Conservation (phyloP, 345 rosid species). For the Arabidopsis suecica region DNA sequence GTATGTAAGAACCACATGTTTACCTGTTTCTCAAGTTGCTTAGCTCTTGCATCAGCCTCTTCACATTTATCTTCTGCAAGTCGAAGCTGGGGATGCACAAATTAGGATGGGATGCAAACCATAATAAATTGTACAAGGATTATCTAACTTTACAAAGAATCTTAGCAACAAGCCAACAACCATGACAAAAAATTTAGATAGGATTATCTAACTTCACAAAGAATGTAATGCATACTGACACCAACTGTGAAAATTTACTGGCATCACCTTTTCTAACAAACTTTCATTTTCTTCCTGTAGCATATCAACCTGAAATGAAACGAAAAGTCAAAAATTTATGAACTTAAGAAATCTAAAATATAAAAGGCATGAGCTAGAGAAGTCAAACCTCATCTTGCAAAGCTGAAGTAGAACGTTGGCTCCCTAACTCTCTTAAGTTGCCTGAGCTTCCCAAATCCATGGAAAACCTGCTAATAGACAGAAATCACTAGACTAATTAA, state of each 20-base stretch:
- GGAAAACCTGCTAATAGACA: constrained; percentile 53
- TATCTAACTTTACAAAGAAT: constrained; percentile 27
- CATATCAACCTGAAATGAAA: constrained; percentile 74
- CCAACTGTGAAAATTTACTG: constrained; percentile 39
- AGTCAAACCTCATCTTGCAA: constrained; percentile 80
- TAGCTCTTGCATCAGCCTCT: constrained; percentile 86
- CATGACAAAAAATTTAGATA: background rate
- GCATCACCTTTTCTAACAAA: constrained; percentile 63
- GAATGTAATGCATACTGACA: constrained; percentile 4
- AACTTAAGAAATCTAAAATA: constrained; percentile 7
- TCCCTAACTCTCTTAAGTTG: constrained; percentile 57
- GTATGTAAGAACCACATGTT: constrained; percentile 7
- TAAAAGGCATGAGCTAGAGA: constrained; percentile 10
- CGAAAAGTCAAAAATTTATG: background rate
- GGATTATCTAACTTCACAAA: no score
- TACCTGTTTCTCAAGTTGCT: constrained; percentile 90
- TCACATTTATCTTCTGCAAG: constrained; percentile 84
- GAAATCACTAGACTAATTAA: constrained; percentile 33
- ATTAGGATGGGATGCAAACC: constrained; percentile 47
- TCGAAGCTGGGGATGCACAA: constrained; percentile 73
- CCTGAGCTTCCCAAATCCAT: constrained; percentile 60
- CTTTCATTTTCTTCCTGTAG: constrained; percentile 72
- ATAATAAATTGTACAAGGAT: background rate
- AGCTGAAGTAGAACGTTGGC: constrained; percentile 66
- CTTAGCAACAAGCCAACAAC: background rate